Percentiles rank a stretch among this genome's conserved stretches.
Conservation (phyloP, 306 rosid species). For the Cotoneaster glaucophyllus region DNA sequence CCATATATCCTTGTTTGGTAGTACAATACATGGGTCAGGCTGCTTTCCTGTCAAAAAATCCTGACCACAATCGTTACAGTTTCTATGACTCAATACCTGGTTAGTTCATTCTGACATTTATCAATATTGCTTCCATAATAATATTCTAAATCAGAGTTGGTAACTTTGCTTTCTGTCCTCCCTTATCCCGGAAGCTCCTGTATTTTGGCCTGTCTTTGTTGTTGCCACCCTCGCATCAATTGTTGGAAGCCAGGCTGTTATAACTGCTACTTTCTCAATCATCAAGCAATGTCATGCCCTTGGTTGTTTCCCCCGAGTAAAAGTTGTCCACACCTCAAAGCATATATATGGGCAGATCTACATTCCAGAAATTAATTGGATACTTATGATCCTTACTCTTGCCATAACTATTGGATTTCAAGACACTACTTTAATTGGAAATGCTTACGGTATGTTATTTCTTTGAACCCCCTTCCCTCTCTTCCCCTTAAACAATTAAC, state of each 20-base stretch:
- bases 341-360: constrained; percentile 75
- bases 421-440: constrained; percentile 72
- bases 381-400: constrained; percentile 79
- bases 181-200: constrained; percentile 43
- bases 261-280: constrained; percentile 82
- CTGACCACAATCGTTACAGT: constrained; percentile 26
- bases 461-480: background rate
- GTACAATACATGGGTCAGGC: constrained; percentile 93
- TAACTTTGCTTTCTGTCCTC: constrained; percentile 16
- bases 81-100: constrained; percentile 74
- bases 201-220: constrained; percentile 80
- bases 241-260: constrained; percentile 93
- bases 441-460: constrained; percentile 67
- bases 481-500: background rate
- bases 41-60: constrained; percentile 69
- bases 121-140: constrained; percentile 7
- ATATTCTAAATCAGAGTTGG: constrained; percentile 1
- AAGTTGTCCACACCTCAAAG: constrained; percentile 83
- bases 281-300: constrained; percentile 85
- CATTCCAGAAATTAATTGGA: constrained; percentile 93
- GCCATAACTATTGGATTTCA: constrained; percentile 77
- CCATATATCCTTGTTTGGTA: constrained; percentile 80
- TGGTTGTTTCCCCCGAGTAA: constrained; percentile 90
- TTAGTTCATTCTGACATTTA: constrained; percentile 32
- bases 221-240: constrained; percentile 77